Conservation (phyloP, 768 basidiomycete species). For the Trametes cubensis region DNA sequence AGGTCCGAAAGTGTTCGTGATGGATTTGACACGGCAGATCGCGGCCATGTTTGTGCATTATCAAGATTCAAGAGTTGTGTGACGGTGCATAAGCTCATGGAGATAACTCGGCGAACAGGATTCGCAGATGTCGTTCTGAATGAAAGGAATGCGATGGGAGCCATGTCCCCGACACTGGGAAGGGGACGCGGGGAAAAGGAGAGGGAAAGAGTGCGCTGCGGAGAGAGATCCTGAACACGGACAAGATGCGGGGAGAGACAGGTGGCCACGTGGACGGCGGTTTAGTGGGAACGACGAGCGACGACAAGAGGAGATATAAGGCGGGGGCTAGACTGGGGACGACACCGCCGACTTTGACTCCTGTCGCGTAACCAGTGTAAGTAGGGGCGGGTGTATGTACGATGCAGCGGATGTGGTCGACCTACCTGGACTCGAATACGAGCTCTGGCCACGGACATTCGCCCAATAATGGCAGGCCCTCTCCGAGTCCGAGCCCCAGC, state of each 20-base stretch:
- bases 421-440: conserved; percentile 44
- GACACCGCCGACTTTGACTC: neutral
- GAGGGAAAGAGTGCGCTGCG: neutral
- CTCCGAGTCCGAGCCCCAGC: neutral
- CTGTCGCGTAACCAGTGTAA: neutral
- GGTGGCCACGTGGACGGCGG: conserved; percentile 5
- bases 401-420: conserved; percentile 60
- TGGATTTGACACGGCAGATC: neutral
- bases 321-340: neutral
- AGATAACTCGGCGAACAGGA: neutral
- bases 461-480: conserved; percentile 9
- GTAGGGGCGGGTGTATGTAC: conserved; percentile 8
- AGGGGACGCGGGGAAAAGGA: neutral
- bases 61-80: neutral
- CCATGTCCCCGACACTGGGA: neutral
- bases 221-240: neutral
- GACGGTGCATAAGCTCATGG: neutral
- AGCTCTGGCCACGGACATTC: conserved; percentile 19
- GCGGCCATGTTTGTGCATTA: neutral
- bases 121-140: neutral
- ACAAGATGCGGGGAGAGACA: conserved; percentile 1
- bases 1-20: neutral
- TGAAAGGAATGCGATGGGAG: no score
- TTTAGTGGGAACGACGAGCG: neutral
- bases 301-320: neutral